Conservation (phyloP, 2,329 filamentous ascomycete species). For the Epichloe gansuensis region DNA sequence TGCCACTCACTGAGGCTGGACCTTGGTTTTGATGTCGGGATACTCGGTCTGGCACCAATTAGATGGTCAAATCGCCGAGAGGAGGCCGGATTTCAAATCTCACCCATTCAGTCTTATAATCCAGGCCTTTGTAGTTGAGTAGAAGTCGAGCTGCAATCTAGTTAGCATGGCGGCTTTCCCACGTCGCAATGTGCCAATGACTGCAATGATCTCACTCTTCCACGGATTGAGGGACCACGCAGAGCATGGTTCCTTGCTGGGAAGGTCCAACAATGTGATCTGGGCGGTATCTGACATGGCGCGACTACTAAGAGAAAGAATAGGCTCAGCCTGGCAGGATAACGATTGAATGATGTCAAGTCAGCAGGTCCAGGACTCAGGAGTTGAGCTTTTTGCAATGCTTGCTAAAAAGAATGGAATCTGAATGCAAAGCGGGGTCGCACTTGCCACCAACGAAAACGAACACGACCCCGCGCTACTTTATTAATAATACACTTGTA, state of each 20-base stretch:
- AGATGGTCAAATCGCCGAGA: slow-evolving; percentile 36
- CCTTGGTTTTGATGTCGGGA: slow-evolving; percentile 32
- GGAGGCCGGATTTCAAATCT: not conserved
- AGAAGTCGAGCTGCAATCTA: slow-evolving; percentile 42
- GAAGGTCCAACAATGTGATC: slow-evolving; percentile 49
- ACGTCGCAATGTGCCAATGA: too few relatives aligned
- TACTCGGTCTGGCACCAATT: slow-evolving; percentile 21
- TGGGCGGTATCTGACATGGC: slow-evolving; percentile 20
- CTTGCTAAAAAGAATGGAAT: too few relatives aligned
- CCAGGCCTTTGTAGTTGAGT: slow-evolving; percentile 50
- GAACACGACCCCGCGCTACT: too few relatives aligned
- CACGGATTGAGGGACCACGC: slow-evolving; percentile 58
- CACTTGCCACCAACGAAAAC: too few relatives aligned
- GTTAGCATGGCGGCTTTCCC: not conserved
- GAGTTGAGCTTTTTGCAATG: too few relatives aligned
- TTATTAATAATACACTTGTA: too few relatives aligned
- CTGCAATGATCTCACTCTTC: slow-evolving; percentile 40
- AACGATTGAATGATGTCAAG: too few relatives aligned
- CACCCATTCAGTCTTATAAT: slow-evolving; percentile 56
- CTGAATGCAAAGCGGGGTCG: too few relatives aligned
- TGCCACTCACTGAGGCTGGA: slow-evolving; percentile 39
- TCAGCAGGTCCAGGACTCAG: too few relatives aligned
- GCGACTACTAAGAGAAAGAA: not conserved
- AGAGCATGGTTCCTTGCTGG: slow-evolving; percentile 33
- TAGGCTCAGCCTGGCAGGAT: too few relatives aligned